Evolutionary conservation across 257 asterid species (phyloP), one percentile per base, ranked within the genome.

Genomic region (Nicotiana noctiflora): DNA sequence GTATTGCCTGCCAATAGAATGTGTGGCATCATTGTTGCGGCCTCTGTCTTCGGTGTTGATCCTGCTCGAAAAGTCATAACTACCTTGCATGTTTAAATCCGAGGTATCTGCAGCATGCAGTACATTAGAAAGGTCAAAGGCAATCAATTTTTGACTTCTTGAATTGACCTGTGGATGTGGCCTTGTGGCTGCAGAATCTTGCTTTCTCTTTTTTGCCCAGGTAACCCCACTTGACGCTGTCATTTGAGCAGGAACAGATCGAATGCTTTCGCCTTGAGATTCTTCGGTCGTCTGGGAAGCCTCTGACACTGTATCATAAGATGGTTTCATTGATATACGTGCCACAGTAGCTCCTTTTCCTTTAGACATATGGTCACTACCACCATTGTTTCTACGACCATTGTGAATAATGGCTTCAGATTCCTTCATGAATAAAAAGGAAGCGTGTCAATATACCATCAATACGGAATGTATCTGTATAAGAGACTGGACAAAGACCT

Each of bases 241-340:
- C 65, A 83, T 84, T 49, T 87, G 90, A 14, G 79, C 85, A 0
- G 99, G 97, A 62, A 91, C 87, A 0, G 98, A 89, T 14, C 83
- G 89, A 27, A 85, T 83, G 81, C 92, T 93, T 34, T 92, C 86
- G 1, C 60, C 89, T 17, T 89, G 87, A 51, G 97, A 92, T 77
- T 85, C 91, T 53, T 86, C 88, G 0, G 97, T 89, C 75, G 72
- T 74, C 77, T 92, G 96, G 9, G 99, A 91, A 64, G 90, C 85
- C 80, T 94, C 95, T 0, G 99, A 94, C 53, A 86, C 87, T 3
- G 99, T 88, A 67, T 92, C 97, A 10, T 81, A 84, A 4, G 96
- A 80, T 65, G 85, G 82, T 81, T 91, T 90, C 29, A 85, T 4
- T 21, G 97, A 84, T 46, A 83, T 57, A 60, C 88, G 82, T 10